Conservation (phyloP, 345 rosid genomes). For the Acer saccharum region DNA sequence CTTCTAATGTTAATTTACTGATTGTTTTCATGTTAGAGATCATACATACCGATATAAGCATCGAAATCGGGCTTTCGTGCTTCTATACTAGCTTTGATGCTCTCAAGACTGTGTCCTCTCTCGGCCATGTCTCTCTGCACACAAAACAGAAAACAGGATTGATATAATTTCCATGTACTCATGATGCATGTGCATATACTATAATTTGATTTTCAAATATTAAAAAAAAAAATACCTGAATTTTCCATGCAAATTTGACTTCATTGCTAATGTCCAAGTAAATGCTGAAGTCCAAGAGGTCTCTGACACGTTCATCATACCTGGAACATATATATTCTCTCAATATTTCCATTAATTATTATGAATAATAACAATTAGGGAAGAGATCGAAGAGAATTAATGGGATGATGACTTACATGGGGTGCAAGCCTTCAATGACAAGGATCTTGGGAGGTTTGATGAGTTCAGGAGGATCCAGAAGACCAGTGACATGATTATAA, state of each 20-base stretch:
- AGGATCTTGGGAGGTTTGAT: constrained; percentile 94
- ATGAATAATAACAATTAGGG: too few relatives aligned
- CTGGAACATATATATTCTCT: constrained; percentile 29
- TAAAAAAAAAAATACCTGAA: constrained; percentile 34
- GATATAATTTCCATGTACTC: background rate
- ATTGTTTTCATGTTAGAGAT: background rate
- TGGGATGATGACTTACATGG: constrained; percentile 65
- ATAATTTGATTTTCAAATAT: too few relatives aligned
- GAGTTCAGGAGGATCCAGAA: constrained; percentile 89
- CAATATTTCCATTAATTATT: too few relatives aligned
- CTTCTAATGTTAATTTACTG: too few relatives aligned
- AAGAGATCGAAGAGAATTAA: background rate
- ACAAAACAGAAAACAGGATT: background rate
- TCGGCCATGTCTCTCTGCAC: constrained; percentile 98
- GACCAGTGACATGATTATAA: constrained; percentile 91
- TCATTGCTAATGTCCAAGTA: constrained; percentile 98
- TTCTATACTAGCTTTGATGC: constrained; percentile 97
- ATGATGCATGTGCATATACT: too few relatives aligned
- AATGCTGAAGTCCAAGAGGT: constrained; percentile 87
- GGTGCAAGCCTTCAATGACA: constrained; percentile 97
- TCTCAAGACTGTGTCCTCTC: constrained; percentile 98
- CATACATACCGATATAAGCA: constrained; percentile 82
- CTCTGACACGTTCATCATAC: constrained; percentile 89
- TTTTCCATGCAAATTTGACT: constrained; percentile 98
- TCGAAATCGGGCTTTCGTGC: constrained; percentile 96